These are phyloP conservation scores for Erodium texanum DNA, from an alignment of 441 rosid species.

Conservation along the genomic window DNA sequence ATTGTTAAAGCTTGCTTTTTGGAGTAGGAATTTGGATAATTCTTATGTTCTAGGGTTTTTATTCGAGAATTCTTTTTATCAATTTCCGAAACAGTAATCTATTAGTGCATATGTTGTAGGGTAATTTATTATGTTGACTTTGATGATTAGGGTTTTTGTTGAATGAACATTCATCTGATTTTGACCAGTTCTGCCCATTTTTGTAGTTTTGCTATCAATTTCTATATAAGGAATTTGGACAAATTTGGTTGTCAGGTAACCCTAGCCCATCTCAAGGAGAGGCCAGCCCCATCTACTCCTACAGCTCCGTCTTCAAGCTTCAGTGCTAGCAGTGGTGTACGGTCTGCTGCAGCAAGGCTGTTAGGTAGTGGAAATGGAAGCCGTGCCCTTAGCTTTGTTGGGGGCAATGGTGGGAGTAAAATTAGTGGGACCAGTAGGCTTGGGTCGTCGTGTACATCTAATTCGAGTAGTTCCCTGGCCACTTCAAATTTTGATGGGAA, in stretches of 20 bases:
- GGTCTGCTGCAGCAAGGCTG: conserved; percentile 85
- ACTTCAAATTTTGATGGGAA: conserved; percentile 87
- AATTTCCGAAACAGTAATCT: background rate
- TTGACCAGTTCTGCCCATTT: background rate
- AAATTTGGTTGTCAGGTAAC: conserved; percentile 48
- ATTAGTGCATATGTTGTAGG: background rate
- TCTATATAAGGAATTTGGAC: background rate
- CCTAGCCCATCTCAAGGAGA: conserved; percentile 84
- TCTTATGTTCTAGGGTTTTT: conserved; percentile 2
- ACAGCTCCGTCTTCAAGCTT: conserved; percentile 58
- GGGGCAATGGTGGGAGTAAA: conserved; percentile 88
- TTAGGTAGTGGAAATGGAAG: conserved; percentile 79
- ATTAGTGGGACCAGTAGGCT: conserved; percentile 55
- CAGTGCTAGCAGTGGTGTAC: conserved; percentile 74
- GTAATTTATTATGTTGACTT: background rate
- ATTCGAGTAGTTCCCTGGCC: conserved; percentile 45
- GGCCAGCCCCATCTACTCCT: conserved; percentile 79
- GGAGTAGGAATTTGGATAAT: background rate
- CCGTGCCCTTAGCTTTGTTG: conserved; percentile 82
- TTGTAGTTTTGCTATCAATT: background rate
- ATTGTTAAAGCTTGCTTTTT: background rate
- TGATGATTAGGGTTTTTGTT: background rate
- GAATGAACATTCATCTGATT: background rate
- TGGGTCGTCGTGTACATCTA: conserved; percentile 67
- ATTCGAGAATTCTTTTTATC: background rate